A percentile compares a stretch with the other conserved stretches of the same genome.
phyloP scores from a whole-genome alignment of 2,329 filamentous ascomycete species.

The Ceratocystiopsis brevicomis region DNA sequence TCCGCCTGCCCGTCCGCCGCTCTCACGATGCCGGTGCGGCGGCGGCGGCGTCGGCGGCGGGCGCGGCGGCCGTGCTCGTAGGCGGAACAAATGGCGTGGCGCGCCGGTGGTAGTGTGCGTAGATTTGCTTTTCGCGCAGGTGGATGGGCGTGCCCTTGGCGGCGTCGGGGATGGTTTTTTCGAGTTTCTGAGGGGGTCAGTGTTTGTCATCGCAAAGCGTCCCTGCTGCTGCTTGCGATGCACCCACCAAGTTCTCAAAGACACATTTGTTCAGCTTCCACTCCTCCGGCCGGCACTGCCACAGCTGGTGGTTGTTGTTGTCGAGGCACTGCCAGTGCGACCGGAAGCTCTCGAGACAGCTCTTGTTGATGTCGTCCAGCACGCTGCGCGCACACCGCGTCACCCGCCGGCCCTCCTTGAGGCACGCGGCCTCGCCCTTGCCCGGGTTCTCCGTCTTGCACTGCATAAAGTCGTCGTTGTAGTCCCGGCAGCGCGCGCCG shows the following conservation, averaged over 20 bases:
- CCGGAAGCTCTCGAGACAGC: slow-evolving; percentile 80
- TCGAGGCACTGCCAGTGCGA: slow-evolving; percentile 91
- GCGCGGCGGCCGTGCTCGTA: slow-evolving; percentile 8
- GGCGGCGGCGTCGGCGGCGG: background rate
- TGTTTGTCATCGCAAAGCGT: no score
- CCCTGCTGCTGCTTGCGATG: background rate
- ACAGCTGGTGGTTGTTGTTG: slow-evolving; percentile 93
- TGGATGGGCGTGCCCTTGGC: slow-evolving; percentile 57
- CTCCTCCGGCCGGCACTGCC: slow-evolving; percentile 80
- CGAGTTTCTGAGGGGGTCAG: slow-evolving; percentile 40
- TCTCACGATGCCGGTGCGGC: slow-evolving; percentile 8
- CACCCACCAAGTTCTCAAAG: slow-evolving; percentile 68
- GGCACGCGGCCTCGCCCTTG: slow-evolving; percentile 77
- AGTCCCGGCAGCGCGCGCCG: slow-evolving; percentile 79
- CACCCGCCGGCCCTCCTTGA: slow-evolving; percentile 91
- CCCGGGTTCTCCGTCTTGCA: slow-evolving; percentile 93
- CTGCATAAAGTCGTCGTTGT: slow-evolving; percentile 99
- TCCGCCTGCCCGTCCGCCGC: no score
- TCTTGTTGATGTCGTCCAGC: slow-evolving; percentile 89
- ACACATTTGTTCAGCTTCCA: slow-evolving; percentile 89
- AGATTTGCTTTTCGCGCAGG: slow-evolving; percentile 45
- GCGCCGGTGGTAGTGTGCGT: slow-evolving; percentile 25
- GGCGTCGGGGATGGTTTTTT: slow-evolving; percentile 62
- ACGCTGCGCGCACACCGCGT: slow-evolving; percentile 93
- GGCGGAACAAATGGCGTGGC: slow-evolving; percentile 14